Conservation (phyloP, 2,329 filamentous ascomycete species). For the Alternaria arborescens region DNA sequence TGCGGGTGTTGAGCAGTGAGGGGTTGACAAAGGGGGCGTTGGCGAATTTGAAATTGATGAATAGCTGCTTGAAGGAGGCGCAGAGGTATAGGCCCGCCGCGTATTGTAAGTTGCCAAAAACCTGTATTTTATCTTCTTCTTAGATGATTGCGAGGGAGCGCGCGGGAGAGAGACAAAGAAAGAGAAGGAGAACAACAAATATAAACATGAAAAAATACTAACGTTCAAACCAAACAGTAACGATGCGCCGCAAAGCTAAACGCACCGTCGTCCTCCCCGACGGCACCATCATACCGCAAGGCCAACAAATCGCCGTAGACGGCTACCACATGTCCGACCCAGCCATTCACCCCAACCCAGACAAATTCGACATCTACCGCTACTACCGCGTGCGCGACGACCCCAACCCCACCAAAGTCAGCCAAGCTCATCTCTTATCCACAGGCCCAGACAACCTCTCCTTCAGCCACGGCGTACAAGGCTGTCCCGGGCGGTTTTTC, state of each 20-base stretch:
- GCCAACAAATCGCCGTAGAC: not conserved
- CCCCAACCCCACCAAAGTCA: not conserved
- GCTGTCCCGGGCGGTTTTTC: constrained; percentile 34
- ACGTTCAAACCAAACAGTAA: not conserved
- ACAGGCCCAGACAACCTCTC: constrained; percentile 13
- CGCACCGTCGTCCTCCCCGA: not conserved
- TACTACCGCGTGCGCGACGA: not conserved
- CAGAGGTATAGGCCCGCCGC: not conserved
- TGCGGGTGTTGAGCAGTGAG: not conserved
- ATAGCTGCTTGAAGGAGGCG: constrained; percentile 2
- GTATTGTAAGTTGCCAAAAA: not conserved
- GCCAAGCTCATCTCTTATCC: not conserved
- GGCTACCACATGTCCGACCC: not conserved
- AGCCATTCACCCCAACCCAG: not conserved
- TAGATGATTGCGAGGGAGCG: fast-evolving
- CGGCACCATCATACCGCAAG: not conserved
- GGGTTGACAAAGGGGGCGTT: not conserved
- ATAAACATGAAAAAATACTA: too few relatives aligned
- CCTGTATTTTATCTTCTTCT: not conserved
- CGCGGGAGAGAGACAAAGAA: fast-evolving
- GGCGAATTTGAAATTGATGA: not conserved
- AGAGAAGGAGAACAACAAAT: too few relatives aligned
- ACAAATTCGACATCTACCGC: constrained; percentile 3
- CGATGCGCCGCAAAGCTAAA: not conserved
- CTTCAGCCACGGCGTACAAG: constrained; percentile 23